These are phyloP conservation scores for Penicillium canariense DNA, from an alignment of 495 filamentous ascomycete genomes.

Conservation along the genomic window DNA sequence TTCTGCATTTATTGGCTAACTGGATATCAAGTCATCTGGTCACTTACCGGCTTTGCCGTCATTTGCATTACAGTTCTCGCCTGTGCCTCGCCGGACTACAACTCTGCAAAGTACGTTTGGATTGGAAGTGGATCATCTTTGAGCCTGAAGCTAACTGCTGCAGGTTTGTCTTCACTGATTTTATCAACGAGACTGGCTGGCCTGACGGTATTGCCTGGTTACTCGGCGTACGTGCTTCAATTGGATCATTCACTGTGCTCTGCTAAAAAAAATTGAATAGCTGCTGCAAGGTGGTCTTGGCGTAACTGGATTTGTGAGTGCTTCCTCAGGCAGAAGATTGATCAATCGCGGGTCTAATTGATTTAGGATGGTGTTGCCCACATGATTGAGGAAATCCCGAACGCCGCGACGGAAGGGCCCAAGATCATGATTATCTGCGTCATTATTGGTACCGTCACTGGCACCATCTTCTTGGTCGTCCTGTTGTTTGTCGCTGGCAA, in stretches of 20 bases:
- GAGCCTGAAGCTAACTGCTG: conserved; percentile 41
- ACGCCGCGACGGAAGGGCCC: conserved; percentile 62
- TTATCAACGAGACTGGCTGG: conserved; percentile 61
- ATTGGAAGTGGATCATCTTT: conserved; percentile 21
- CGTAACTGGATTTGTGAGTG: conserved; percentile 57
- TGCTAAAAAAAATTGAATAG: conserved; percentile 25
- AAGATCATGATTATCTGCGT: conserved; percentile 74
- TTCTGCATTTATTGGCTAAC: conserved; percentile 7
- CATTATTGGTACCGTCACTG: conserved; percentile 64
- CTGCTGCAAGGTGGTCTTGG: conserved; percentile 61
- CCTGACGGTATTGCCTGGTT: conserved; percentile 64
- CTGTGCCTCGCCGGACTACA: conserved; percentile 59
- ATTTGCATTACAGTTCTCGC: conserved; percentile 66
- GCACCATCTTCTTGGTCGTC: conserved; percentile 64
- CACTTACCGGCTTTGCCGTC: conserved; percentile 62
- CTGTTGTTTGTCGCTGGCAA: conserved; percentile 63
- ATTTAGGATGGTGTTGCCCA: conserved; percentile 54
- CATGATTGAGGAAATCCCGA: conserved; percentile 66
- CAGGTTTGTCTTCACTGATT: conserved; percentile 59
- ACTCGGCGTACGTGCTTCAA: conserved; percentile 45
- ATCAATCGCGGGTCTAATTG: conserved; percentile 3
- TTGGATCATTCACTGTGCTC: background rate
- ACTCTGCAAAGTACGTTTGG: conserved; percentile 54
- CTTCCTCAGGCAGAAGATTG: background rate
- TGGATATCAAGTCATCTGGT: conserved; percentile 55